Conservation (phyloP, 176 grass and related monocot genomes). For the Musa beccarii region DNA sequence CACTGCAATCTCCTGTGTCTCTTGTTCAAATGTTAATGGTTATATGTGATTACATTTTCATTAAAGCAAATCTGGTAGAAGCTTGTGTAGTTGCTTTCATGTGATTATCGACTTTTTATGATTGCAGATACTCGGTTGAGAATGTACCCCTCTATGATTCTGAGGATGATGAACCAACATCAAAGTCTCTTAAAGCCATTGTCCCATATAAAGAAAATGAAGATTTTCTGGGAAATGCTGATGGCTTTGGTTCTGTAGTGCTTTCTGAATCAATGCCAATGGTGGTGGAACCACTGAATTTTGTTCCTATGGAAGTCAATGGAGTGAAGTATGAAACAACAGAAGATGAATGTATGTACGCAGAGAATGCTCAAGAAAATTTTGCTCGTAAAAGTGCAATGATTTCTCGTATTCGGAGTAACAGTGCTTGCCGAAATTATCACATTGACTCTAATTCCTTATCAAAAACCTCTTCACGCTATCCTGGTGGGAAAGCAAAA, state of each 20-base stretch:
- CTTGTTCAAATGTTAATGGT: not conserved
- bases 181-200: slow-evolving; percentile 47
- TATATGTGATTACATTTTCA: not conserved
- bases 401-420: slow-evolving; percentile 31
- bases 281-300: slow-evolving; percentile 47
- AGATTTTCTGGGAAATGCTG: slow-evolving; percentile 14
- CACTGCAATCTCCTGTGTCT: not conserved
- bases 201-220: slow-evolving; percentile 27
- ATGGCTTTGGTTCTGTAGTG: slow-evolving; percentile 18
- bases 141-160: slow-evolving; percentile 98
- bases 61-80: not conserved
- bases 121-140: slow-evolving; percentile 84
- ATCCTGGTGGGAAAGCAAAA: slow-evolving; percentile 68
- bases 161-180: slow-evolving; percentile 63
- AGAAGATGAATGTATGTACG: slow-evolving; percentile 27
- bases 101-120: slow-evolving; percentile 12
- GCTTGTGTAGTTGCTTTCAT: not conserved
- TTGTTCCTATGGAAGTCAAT: slow-evolving; percentile 57
- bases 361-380: slow-evolving; percentile 27
- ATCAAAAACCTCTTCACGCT: slow-evolving; percentile 23
- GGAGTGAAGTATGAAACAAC: slow-evolving; percentile 36
- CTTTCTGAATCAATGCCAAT: slow-evolving; percentile 29
- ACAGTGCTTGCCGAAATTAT: slow-evolving; percentile 29
- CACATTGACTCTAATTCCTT: slow-evolving; percentile 25
- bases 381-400: slow-evolving; percentile 29